phyloP scores from a whole-genome alignment of 2,329 filamentous ascomycete genomes.

The Harringtonia lauricola region DNA sequence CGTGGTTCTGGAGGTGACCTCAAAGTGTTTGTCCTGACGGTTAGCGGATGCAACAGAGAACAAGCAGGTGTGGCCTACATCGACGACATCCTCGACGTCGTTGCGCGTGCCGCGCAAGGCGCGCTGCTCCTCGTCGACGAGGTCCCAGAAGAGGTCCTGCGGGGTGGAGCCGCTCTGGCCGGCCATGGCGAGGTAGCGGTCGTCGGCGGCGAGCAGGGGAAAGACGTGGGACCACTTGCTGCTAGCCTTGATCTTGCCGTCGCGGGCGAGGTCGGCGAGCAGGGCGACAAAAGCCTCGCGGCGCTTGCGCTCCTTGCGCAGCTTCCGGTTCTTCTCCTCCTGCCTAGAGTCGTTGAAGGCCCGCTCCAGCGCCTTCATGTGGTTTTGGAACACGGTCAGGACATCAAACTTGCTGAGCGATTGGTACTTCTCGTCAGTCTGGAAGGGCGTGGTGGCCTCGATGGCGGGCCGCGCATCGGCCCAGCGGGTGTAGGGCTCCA shows the following conservation, averaged over 20 bases:
- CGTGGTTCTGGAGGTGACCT: conserved; percentile 75
- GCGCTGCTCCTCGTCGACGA: conserved; percentile 86
- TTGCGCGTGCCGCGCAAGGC: conserved; percentile 72
- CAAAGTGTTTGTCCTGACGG: conserved; percentile 74
- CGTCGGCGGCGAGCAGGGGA: conserved; percentile 64
- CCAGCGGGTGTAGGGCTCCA: conserved; percentile 94
- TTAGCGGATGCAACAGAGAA: not conserved
- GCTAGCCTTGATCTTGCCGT: conserved; percentile 77
- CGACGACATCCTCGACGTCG: conserved; percentile 76
- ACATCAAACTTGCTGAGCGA: conserved; percentile 80
- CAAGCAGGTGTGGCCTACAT: conserved; percentile 44
- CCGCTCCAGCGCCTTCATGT: conserved; percentile 86
- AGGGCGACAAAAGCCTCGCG: conserved; percentile 71
- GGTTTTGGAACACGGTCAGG: conserved; percentile 84
- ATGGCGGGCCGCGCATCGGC: conserved; percentile 77
- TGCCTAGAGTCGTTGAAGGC: conserved; percentile 86
- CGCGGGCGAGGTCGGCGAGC: conserved; percentile 60
- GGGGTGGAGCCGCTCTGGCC: conserved; percentile 78
- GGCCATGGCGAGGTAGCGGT: conserved; percentile 72
- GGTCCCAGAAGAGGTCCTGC: conserved; percentile 90
- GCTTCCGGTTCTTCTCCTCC: conserved; percentile 70
- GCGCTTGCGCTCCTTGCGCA: conserved; percentile 73
- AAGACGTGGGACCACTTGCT: conserved; percentile 82
- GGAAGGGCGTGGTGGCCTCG: conserved; percentile 64
- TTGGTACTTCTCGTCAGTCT: conserved; percentile 40